Conservation (phyloP, 163 green algal genomes). For the Coccomyxa subellipsoidea region DNA sequence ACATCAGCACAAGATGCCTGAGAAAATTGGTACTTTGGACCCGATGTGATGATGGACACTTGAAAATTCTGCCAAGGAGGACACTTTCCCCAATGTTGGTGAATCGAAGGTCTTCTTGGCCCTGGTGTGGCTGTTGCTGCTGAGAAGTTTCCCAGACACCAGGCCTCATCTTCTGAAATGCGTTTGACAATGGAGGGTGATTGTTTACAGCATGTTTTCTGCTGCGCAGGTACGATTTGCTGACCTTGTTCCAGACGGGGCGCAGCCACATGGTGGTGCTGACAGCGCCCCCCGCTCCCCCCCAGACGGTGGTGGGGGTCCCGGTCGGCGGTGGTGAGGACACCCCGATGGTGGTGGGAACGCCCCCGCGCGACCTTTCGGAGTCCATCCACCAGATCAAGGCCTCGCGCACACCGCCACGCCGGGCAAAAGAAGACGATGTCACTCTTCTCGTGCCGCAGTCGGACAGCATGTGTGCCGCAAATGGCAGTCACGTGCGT, state of each 20-base stretch:
- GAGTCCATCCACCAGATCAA: not conserved
- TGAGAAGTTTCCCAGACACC: too few relatives aligned
- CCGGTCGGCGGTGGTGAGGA: not conserved
- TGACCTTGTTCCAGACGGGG: slow-evolving; percentile 89
- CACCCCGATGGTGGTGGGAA: not conserved
- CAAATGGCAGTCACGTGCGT: not conserved
- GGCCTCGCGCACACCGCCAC: not conserved
- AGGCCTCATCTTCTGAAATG: too few relatives aligned
- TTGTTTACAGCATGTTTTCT: not conserved
- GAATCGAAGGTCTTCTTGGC: too few relatives aligned
- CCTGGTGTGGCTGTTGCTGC: too few relatives aligned
- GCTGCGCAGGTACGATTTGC: slow-evolving; percentile 25
- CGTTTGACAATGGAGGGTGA: too few relatives aligned
- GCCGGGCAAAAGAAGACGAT: not conserved
- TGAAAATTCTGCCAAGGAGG: too few relatives aligned
- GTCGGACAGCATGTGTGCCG: not conserved
- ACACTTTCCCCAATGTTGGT: too few relatives aligned
- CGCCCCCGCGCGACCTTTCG: not conserved
- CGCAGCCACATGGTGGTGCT: slow-evolving; percentile 89
- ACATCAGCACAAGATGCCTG: too few relatives aligned
- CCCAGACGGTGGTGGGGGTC: not conserved
- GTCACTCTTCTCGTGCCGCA: not conserved
- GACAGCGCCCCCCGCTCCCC: slow-evolving; percentile 34
- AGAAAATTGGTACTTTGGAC: too few relatives aligned
- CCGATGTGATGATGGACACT: too few relatives aligned